These are phyloP conservation scores for Leishmania aethiopica DNA, from an alignment of 208 protist species.

Conservation along the genomic window DNA sequence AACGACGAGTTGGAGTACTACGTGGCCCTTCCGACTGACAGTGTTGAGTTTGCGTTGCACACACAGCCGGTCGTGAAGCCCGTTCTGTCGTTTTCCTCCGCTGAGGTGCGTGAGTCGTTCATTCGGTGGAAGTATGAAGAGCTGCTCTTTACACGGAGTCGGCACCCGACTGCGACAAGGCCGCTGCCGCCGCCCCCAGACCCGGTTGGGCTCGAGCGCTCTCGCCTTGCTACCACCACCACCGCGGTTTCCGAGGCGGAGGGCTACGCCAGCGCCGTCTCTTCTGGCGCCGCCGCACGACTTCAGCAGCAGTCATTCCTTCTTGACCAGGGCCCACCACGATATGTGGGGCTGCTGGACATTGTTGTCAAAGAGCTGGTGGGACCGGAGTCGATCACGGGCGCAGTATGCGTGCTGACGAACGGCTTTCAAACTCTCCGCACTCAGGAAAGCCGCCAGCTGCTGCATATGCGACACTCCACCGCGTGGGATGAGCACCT, in stretches of 20 bases:
- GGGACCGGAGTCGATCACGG: constrained; percentile 31
- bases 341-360: constrained; percentile 53
- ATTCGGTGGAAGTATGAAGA: constrained; percentile 70
- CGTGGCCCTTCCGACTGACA: constrained; percentile 35
- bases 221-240: constrained; percentile 2
- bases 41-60: constrained; percentile 32
- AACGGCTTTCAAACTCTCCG: constrained; percentile 79
- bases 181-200: constrained; percentile 26
- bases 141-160: constrained; percentile 44
- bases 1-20: constrained; percentile 75
- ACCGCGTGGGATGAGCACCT: constrained; percentile 72
- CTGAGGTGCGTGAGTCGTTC: constrained; percentile 54
- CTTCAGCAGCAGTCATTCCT: constrained; percentile 14
- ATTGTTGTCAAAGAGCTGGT: constrained; percentile 64
- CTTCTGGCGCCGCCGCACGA: background rate
- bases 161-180: constrained; percentile 22
- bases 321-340: constrained; percentile 43
- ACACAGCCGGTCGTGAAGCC: constrained; percentile 40
- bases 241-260: background rate
- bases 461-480: constrained; percentile 35
- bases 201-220: constrained; percentile 20
- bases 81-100: constrained; percentile 26
- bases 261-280: constrained; percentile 4
- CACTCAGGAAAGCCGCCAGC: constrained; percentile 38
- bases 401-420: constrained; percentile 57